Base-by-base conservation (phyloP, 2,329 filamentous ascomycete species). In the Atkinsonella texensis region DNA sequence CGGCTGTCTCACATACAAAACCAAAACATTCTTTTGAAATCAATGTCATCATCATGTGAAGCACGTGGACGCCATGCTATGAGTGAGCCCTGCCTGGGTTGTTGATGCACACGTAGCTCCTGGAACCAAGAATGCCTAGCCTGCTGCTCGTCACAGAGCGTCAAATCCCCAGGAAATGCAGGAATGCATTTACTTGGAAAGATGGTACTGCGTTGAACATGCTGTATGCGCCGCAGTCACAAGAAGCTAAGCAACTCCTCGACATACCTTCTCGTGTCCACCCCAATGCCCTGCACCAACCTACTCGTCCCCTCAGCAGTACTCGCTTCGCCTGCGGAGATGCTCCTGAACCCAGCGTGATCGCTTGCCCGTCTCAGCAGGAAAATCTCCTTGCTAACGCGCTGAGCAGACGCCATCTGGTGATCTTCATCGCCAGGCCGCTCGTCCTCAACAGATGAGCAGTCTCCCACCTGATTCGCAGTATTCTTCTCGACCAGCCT, bases 251-350 rank as follows among this genome's bases (percentile, higher is more conserved):
- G 68, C 52, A 90, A 63, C 1, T 81, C 81, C 64, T 89, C 85
- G 4, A 89, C 80, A 65, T 89, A 89, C 62, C 77, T 78, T 64
- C 82, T 76, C 32, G 85, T 87, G 70, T 90, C 86, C 35, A 89
- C 75, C 0, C 86, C 86, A 56, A 90, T 87, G 0, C 85, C 86
- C 60, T 87, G 82, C 0, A 79, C 81, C 56, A 89, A 65, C 51
- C 76, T 76, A 18, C 74, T 76, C 1, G 81, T 77, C 3, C 79
- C 79, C 23, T 76, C 77, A 44, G 74, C 59, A 73, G 78, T 70
- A 52, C 74, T 60, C 46, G 67, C 58, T 13, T 69, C 61, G 54
- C 73, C 65, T n/a, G 60, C 62, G 17, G 62, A 60, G 32, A 68
- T 58, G 23, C 66, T 65, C 35, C 70, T 65, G 42, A 68, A 65